Base-by-base conservation (phyloP, 2,329 filamentous ascomycete species). In the Boeremia exigua region DNA sequence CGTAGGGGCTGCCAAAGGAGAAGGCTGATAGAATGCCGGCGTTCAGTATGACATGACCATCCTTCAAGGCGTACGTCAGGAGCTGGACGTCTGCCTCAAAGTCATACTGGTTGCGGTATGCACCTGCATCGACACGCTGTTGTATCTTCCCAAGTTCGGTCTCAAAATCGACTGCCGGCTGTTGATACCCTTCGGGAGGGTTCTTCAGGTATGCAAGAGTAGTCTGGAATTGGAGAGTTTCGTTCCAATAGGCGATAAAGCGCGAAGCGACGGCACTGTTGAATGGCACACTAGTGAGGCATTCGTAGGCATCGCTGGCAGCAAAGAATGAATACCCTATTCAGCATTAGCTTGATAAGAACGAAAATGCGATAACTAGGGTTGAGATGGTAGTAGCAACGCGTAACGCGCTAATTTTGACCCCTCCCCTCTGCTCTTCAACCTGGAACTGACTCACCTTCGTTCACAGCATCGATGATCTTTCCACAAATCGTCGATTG, bases 261-360 rank as follows among this genome's bases (percentile, higher is more conserved):
- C 75, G 66, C 8, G 71, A 60, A 0, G 78, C 79, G 1, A 78
- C 75, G 6, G 75, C 77, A 1, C 68, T 27, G 42, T 79, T 75
- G 58, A 82, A 79, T 0, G 80, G 79, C 4, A 81, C 76, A 17
- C 66, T 77, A 1, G 59, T 72, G 3, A 81, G 69, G 53, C 80
- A 82, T 4, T 73, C 67, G 54, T 75, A 78, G 0, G 73, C 78
- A 47, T 63, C 49, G 8, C 33, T 55, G 12, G 49, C 66, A 4
- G 33, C 25, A 9, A 54, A 54, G 9, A 54, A 15, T 17, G 25
- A 17, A 14, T 39, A 47, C 8, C 44, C 50, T 54, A 4, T 39
- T 25, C 12, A 44, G 12, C 10, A 10, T 47, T 14, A 47, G 30
- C 29, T 32, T 14, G 6, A 8, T 11, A 30, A 23, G 19, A 23